phyloP scores from a whole-genome alignment of 352 stramenopile species.

The Globisporangium barbulae region DNA sequence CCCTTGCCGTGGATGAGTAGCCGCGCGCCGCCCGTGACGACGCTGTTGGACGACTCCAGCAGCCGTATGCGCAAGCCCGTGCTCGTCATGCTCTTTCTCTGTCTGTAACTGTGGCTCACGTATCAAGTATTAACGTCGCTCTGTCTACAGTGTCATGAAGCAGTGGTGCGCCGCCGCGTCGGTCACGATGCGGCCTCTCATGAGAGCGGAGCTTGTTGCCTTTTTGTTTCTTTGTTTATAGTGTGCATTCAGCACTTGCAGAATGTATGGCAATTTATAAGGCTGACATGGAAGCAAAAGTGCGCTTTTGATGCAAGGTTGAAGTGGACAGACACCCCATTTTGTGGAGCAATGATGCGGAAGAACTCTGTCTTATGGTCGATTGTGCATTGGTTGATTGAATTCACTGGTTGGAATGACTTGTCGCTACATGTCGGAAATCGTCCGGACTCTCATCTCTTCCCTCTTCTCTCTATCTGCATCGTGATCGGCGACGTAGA shows the following conservation, averaged over 20 bases:
- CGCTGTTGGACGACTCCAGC: slow-evolving; percentile 45
- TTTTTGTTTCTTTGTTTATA: neutral
- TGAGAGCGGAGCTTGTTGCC: neutral
- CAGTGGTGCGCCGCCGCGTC: neutral
- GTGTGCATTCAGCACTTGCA: neutral
- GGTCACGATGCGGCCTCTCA: neutral
- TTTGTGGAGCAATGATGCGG: too few species aligned
- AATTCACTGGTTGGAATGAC: neutral
- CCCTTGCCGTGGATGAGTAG: slow-evolving; percentile 57
- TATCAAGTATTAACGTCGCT: neutral
- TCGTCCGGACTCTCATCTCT: neutral
- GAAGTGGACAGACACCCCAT: neutral
- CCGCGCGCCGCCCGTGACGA: slow-evolving; percentile 42
- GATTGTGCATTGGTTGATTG: neutral
- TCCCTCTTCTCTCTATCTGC: neutral
- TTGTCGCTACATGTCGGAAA: neutral
- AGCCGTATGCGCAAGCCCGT: slow-evolving; percentile 40
- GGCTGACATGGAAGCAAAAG: neutral
- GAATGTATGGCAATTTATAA: neutral
- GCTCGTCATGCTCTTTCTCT: slow-evolving; percentile 11
- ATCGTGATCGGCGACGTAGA: neutral
- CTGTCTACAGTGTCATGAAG: neutral
- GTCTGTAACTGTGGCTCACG: neutral
- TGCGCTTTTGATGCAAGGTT: neutral
- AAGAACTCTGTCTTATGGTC: too few species aligned